Conservation (phyloP, 2,329 filamentous ascomycete species). For the Exophiala sp. region DNA sequence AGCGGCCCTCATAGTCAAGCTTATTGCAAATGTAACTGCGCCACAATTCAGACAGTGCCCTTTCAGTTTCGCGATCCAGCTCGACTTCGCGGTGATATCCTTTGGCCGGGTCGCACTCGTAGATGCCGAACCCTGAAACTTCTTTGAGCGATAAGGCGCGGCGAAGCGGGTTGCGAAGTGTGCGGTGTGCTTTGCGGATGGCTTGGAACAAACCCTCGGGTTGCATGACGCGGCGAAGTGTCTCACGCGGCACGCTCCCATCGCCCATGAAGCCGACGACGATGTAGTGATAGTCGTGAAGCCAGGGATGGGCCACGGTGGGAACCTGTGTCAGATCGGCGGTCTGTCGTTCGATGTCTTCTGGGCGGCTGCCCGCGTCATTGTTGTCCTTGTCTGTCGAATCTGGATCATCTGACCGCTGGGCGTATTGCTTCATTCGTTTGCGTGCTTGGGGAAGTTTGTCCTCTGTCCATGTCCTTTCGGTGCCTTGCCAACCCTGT, state of each 20-base stretch:
- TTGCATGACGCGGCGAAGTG: constrained; percentile 4
- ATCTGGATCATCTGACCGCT: background rate
- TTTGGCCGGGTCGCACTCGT: constrained; percentile 12
- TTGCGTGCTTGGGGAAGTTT: constrained; percentile 5
- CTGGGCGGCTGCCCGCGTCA: background rate
- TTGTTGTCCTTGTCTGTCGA: constrained; percentile 7
- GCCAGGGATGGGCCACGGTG: constrained; percentile 10
- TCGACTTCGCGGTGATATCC: constrained; percentile 13
- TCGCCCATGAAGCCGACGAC: constrained; percentile 13
- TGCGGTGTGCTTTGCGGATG: constrained; percentile 13
- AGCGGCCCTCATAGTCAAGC: constrained; percentile 15
- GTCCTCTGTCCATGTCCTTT: constrained; percentile 7
- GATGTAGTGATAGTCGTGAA: constrained; percentile 13
- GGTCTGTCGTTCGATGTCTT: background rate
- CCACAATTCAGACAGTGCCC: constrained; percentile 13
- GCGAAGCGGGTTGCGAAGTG: constrained; percentile 8
- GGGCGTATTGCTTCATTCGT: background rate
- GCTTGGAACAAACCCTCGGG: constrained; percentile 13
- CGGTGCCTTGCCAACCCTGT: constrained; percentile 12
- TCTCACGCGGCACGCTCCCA: constrained; percentile 7
- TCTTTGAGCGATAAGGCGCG: constrained; percentile 11
- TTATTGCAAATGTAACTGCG: constrained; percentile 8
- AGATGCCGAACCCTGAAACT: constrained; percentile 13
- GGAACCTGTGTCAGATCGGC: background rate
- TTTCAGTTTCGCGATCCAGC: constrained; percentile 8